phyloP scores from a whole-genome alignment of 495 filamentous ascomycete genomes.

The Venustampulla echinocandica region DNA sequence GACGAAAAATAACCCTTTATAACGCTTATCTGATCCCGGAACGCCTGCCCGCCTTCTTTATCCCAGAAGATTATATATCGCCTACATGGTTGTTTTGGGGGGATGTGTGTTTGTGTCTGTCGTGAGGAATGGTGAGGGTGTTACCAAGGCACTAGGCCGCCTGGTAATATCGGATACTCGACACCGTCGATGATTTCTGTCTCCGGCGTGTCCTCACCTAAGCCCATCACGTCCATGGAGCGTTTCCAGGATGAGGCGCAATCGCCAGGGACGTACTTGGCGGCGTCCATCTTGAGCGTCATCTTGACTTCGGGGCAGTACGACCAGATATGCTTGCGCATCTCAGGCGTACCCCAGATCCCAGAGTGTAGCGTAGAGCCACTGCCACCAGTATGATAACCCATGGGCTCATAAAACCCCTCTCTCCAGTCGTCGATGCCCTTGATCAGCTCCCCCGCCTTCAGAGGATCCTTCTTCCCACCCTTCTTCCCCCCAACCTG shows the following conservation, averaged over 20 bases:
- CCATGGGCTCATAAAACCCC: constrained; percentile 43
- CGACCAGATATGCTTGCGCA: constrained; percentile 38
- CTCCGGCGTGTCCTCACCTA: constrained; percentile 15
- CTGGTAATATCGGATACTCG: constrained; percentile 33
- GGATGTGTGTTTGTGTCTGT: too few relatives aligned
- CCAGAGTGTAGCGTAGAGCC: constrained; percentile 28
- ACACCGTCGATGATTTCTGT: constrained; percentile 33
- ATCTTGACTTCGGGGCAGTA: constrained; percentile 47
- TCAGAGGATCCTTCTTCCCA: constrained; percentile 16
- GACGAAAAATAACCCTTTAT: too few relatives aligned
- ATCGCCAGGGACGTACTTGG: constrained; percentile 31
- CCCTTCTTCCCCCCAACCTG: constrained; percentile 17
- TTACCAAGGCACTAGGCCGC: constrained; percentile 30
- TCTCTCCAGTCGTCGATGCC: constrained; percentile 35
- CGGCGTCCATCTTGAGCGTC: constrained; percentile 39
- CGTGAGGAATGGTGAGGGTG: too few relatives aligned
- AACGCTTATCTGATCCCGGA: too few relatives aligned
- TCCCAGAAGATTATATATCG: too few relatives aligned
- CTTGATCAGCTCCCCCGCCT: constrained; percentile 25
- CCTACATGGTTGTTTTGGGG: too few relatives aligned
- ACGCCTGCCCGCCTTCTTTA: too few relatives aligned
- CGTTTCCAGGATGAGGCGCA: constrained; percentile 34
- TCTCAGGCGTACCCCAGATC: constrained; percentile 34
- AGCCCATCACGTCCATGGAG: too few relatives aligned
- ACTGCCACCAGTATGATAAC: constrained; percentile 41